Evolutionary conservation across 2,329 filamentous ascomycete genomes (phyloP).

Genomic region (Ophiosphaerella herpotricha): DNA sequence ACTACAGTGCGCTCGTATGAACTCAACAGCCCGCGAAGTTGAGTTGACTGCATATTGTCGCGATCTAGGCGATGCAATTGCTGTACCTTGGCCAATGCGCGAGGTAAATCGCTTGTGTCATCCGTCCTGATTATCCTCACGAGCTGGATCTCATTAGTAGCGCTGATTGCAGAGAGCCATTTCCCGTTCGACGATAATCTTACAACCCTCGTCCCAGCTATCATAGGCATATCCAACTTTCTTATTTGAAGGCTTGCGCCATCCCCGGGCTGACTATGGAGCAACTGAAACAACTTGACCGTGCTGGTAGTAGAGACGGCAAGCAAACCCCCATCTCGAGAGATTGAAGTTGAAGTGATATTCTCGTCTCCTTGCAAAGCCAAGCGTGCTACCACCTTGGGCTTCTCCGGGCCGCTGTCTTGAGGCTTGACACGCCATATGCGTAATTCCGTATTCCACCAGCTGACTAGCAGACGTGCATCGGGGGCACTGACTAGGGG

Average conservation of each 20-base stretch:
- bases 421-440: conserved; percentile 71
- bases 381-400: conserved; percentile 48
- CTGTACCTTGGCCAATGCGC: conserved; percentile 44
- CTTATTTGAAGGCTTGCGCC: conserved; percentile 70
- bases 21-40: conserved; percentile 69
- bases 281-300: conserved; percentile 77
- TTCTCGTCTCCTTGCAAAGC: conserved; percentile 70
- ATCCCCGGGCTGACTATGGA: conserved; percentile 55
- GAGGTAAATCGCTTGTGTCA: conserved; percentile 43
- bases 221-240: conserved; percentile 67
- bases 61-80: conserved; percentile 47
- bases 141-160: conserved; percentile 51
- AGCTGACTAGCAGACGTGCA: conserved; percentile 79
- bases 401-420: conserved; percentile 52
- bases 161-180: conserved; percentile 66
- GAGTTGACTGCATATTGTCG: conserved; percentile 27
- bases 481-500: conserved; percentile 73
- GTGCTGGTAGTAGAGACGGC: conserved; percentile 75
- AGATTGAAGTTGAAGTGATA: conserved; percentile 76
- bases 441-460: conserved; percentile 88
- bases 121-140: conserved; percentile 55
- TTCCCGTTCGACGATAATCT: conserved; percentile 70
- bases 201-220: conserved; percentile 71
- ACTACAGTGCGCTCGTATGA: conserved; percentile 77
- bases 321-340: conserved; percentile 71